A percentile compares a stretch with the other conserved stretches of the same genome.
phyloP scores from a whole-genome alignment of 2,329 filamentous ascomycete genomes.

The Ilyonectria mors-panacis region DNA sequence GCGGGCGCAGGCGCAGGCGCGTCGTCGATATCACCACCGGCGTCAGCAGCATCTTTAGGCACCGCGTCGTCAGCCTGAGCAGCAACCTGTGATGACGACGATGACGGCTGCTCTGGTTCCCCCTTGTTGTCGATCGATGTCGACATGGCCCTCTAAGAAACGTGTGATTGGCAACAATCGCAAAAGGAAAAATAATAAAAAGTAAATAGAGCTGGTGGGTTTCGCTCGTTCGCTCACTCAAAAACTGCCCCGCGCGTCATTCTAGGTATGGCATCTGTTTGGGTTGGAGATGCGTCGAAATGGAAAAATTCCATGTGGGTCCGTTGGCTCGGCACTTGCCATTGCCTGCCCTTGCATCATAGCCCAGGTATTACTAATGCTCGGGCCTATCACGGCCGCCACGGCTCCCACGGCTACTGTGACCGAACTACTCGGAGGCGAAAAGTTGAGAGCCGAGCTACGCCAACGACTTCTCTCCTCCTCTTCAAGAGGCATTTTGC shows the following conservation, averaged over 20 bases:
- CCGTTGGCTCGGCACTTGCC: conserved; percentile 18
- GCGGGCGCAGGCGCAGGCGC: conserved; percentile 20
- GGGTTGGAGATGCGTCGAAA: conserved; percentile 9
- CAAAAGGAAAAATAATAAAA: conserved; percentile 3
- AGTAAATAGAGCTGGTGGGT: background rate
- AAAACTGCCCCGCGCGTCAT: conserved; percentile 39
- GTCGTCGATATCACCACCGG: conserved; percentile 11
- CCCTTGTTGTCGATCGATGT: conserved; percentile 20
- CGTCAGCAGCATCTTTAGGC: conserved; percentile 4
- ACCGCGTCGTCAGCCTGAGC: conserved; percentile 5
- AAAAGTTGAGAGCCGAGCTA: conserved; percentile 45
- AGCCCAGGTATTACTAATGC: conserved; percentile 53
- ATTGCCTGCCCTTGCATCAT: conserved; percentile 49
- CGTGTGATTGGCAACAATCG: background rate
- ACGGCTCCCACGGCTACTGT: conserved; percentile 30
- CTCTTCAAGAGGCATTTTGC: conserved; percentile 29
- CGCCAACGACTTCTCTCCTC: conserved; percentile 32
- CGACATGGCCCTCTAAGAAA: conserved; percentile 32
- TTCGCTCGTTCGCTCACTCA: background rate
- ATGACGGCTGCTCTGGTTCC: conserved; percentile 14
- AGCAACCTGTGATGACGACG: conserved; percentile 11
- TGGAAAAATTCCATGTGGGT: conserved; percentile 12
- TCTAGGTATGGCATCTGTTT: conserved; percentile 23
- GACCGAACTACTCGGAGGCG: conserved; percentile 43
- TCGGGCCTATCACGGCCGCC: conserved; percentile 44